These are phyloP conservation scores for Brasilioporus rufonigricans DNA, from an alignment of 768 basidiomycete species.

Conservation along the genomic window DNA sequence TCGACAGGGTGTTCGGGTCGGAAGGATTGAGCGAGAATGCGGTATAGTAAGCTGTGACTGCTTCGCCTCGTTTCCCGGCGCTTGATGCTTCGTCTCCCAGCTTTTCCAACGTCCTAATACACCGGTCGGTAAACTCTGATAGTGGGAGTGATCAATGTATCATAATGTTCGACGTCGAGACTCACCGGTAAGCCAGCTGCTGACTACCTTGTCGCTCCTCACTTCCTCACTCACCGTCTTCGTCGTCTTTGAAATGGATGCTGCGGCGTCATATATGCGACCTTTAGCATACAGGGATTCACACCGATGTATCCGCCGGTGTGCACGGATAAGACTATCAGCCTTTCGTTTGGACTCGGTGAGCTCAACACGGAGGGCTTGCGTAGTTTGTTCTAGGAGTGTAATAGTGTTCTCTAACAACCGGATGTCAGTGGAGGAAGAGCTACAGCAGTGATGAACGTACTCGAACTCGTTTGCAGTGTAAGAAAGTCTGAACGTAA, in stretches of 20 bases:
- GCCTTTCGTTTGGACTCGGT: background rate
- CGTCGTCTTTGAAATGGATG: background rate
- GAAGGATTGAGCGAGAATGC: background rate
- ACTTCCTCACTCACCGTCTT: background rate
- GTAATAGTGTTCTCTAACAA: background rate
- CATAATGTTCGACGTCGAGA: background rate
- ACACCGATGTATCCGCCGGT: background rate
- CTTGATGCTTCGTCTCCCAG: background rate
- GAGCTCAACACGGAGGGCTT: too few species aligned
- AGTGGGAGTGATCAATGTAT: background rate
- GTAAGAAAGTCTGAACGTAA: background rate
- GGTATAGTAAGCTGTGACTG: background rate
- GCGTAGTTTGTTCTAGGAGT: background rate
- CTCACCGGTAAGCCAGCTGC: background rate
- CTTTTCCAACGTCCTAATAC: background rate
- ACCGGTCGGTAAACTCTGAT: background rate
- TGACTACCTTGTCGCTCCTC: background rate
- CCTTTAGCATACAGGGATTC: background rate
- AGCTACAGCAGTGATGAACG: background rate
- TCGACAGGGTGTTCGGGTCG: background rate
- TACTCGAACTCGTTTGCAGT: background rate
- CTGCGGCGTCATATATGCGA: background rate
- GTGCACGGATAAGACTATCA: background rate
- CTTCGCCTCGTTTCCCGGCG: background rate
- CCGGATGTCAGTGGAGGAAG: background rate